Base-by-base conservation (phyloP, 2,329 filamentous ascomycete species). In the Neonectria magnoliae region DNA sequence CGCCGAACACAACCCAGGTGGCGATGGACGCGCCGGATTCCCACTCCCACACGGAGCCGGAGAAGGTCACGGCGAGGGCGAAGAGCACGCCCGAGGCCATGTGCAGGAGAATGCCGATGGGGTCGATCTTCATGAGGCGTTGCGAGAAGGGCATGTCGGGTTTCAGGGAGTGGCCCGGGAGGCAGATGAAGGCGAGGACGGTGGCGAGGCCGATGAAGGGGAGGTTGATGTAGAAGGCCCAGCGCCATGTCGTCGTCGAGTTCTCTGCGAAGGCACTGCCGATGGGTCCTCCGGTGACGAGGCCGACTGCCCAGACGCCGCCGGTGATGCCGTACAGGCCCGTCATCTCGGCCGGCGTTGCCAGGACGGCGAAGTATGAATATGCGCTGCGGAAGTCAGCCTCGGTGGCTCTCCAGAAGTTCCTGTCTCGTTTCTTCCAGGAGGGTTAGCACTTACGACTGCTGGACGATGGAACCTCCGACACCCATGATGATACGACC, bases 181-280 rank as follows among this genome's bases (percentile, higher is more conserved):
- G 68, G 65, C 84, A 81, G 29, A 87, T 25, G 25, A 82, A 79
- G 27, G 81, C 77, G 0, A 84, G 81, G 3, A 80, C 73, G 31
- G 78, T 76, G 8, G 80, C 70, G 3, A 76, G 79, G 5, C 78
- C 80, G 44, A 87, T 73, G 38, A 79, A 68, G 8, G 74, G 73
- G 9, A 87, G 74, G 65, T 87, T 87, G 73, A 88, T 82, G 69
- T 88, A 88, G 69, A 86, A 85, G 0, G 78, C 79, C 80, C 78
- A 82, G 65, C 82, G 73, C 82, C 81, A 84, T 6, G 78, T 80
- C 1, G 78, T 78, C 5, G 73, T 64, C 5, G 68, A 69, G 29
- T 79, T 78, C 13, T 76, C 69, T 0, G 77, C 76, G 38, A 81
- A 79, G 3, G 70, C 76, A 36, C 74, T 76, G 5, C 78, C 76